Evolutionary conservation across 257 asterid species (phyloP).

Genomic region (Leptodermis oblonga): DNA sequence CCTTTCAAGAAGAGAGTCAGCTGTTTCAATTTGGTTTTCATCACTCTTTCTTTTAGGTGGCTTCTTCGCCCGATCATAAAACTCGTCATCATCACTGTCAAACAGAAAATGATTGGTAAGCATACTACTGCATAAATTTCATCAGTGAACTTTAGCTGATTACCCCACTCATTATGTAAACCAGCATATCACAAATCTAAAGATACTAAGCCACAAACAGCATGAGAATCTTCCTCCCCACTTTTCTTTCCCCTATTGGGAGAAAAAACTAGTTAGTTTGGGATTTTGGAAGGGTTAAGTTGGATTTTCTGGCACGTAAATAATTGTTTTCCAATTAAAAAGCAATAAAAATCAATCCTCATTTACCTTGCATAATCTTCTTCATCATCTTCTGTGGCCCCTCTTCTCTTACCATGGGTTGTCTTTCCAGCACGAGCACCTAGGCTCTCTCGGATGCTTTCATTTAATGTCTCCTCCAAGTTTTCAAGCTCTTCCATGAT

Average conservation of each 20-base stretch:
- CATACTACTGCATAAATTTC: not conserved
- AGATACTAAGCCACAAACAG: not conserved
- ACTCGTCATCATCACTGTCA: constrained; percentile 86
- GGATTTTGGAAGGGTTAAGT: too few species aligned
- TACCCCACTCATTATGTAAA: not conserved
- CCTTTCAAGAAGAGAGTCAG: constrained; percentile 95
- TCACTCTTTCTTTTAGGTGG: constrained; percentile 53
- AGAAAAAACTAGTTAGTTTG: not conserved
- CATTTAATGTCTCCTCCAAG: constrained; percentile 95
- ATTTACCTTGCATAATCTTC: constrained; percentile 68
- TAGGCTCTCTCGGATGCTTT: constrained; percentile 84
- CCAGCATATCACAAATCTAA: not conserved
- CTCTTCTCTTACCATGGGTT: constrained; percentile 59
- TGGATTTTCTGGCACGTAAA: not conserved
- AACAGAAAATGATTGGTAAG: constrained; percentile 17
- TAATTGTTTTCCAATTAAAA: not conserved
- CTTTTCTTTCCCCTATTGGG: not conserved
- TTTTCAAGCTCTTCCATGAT: constrained; percentile 96
- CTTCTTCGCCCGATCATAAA: constrained; percentile 84
- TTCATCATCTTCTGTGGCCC: constrained; percentile 56
- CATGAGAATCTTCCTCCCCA: not conserved
- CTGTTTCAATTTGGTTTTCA: constrained; percentile 77
- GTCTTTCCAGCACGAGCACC: constrained; percentile 81
- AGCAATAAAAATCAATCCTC: not conserved
- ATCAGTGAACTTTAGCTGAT: not conserved